Evolutionary conservation across 768 basidiomycete genomes (phyloP), one percentile per base, ranked within the genome.

Genomic region (Tephrocybe sp.): DNA sequence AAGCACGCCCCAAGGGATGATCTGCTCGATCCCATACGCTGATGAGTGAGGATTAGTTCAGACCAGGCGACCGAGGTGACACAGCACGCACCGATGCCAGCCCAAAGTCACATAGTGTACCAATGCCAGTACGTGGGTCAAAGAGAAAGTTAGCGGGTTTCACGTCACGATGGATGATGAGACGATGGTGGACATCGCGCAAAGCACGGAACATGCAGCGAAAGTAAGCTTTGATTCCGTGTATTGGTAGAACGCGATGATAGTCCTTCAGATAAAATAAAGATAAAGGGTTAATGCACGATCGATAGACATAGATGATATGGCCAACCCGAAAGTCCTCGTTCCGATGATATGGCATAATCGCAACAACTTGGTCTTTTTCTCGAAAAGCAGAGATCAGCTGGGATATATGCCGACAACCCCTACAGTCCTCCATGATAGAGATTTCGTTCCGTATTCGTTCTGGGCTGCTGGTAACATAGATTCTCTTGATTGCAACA

Each of bases 91-190:
- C 94, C 60, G 91, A 92, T 8, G 97, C 97, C 3, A 99, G 77
- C 16, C 97, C 97, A 63, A 97, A 97, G 67, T 98, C 97, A 57
- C 91, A 92, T 7, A 99, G 70, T 0, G 88, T 88, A 19, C 97
- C 97, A 11, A 83, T 73, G 9, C 88, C 87, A 6, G 85, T 87
- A 30, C 76, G 79, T 30, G 91, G 86, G 65, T 98, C 91, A 64
- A 87, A 97, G 29, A 98, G 76, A 65, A 98, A 98, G 66, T 98
- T 98, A 52, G 94, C 95, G 18, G 95, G 94, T 64, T 98, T 98
- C 59, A 98, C 91, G 67, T 98, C 95, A 38, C 95, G 90, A 65
- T 98, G 95, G 44, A 98, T 90, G 59, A 98, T 86, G 4, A 80
- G 81, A 45, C 93, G 77, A 10, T 82, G 71, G 64, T 98, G 94